Conservation (phyloP, 192 early-diverging fungal species). For the Chytriomyces sp. region DNA sequence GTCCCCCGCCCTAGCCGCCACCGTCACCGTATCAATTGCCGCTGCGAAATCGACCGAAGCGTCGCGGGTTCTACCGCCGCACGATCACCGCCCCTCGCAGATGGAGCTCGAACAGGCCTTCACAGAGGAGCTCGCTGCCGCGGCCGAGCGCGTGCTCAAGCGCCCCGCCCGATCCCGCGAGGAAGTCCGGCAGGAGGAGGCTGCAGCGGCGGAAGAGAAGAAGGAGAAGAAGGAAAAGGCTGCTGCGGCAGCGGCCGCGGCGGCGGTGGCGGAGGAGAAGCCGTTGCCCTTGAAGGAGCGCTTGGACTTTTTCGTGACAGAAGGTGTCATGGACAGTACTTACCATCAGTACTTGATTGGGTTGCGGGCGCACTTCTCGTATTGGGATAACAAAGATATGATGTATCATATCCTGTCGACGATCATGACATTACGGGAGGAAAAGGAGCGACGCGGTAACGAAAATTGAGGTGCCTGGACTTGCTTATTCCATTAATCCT, state of each 20-base stretch:
- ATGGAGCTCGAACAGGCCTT: constrained; percentile 28
- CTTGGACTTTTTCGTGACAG: constrained; percentile 49
- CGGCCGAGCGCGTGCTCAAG: constrained; percentile 25
- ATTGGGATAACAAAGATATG: constrained; percentile 50
- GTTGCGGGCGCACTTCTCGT: constrained; percentile 52
- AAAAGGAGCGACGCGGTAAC: neutral
- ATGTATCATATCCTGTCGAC: constrained; percentile 25
- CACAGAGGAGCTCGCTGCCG: constrained; percentile 34
- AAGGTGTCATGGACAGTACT: constrained; percentile 45
- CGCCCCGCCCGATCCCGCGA: too few species aligned
- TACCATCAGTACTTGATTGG: constrained; percentile 51
- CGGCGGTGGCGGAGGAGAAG: neutral
- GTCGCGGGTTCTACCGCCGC: neutral
- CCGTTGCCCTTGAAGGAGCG: constrained; percentile 35
- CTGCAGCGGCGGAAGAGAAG: neutral
- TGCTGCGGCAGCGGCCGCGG: neutral
- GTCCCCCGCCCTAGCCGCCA: neutral
- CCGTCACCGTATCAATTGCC: neutral
- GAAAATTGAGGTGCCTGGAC: too few species aligned
- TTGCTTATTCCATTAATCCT: too few species aligned
- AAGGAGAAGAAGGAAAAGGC: neutral
- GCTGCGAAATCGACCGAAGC: neutral
- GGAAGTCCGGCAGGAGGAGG: neutral
- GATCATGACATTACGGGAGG: neutral
- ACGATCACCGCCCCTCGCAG: neutral